Conservation (phyloP, 2,329 filamentous ascomycete genomes). For the Fusarium verticillioides region DNA sequence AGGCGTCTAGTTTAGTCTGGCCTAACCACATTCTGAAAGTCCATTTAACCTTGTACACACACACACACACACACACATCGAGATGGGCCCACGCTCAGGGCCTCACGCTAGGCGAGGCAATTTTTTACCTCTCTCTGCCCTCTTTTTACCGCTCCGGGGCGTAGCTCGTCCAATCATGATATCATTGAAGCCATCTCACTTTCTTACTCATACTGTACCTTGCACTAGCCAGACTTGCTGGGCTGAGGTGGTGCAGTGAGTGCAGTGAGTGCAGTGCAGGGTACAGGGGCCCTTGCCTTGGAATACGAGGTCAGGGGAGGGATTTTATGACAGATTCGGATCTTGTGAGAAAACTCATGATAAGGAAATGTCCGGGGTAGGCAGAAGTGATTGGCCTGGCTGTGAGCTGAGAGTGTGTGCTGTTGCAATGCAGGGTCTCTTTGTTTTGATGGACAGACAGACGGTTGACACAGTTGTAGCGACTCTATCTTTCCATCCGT, state of each 20-base stretch:
- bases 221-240: constrained; percentile 22
- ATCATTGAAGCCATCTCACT: constrained; percentile 15
- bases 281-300: constrained; percentile 2
- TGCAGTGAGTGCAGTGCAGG: not conserved
- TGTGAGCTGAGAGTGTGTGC: not conserved
- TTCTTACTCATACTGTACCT: constrained; percentile 17
- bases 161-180: constrained; percentile 30
- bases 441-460: not conserved
- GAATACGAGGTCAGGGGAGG: constrained; percentile 21
- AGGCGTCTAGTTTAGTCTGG: constrained; percentile 2
- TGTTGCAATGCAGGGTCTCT: not conserved
- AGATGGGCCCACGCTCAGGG: not conserved
- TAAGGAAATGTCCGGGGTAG: constrained; percentile 18
- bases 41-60: not conserved
- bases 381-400: not conserved
- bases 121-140: not conserved
- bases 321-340: constrained; percentile 21
- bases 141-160: not conserved
- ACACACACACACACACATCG: not conserved
- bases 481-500: not conserved
- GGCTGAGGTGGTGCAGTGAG: not conserved
- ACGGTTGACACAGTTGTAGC: not conserved
- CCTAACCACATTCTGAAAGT: not conserved
- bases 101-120: constrained; percentile 23
- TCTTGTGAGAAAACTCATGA: constrained; percentile 22